Conservation (phyloP, 78 protist genomes). For the Anaeramoeba flamelloides region DNA sequence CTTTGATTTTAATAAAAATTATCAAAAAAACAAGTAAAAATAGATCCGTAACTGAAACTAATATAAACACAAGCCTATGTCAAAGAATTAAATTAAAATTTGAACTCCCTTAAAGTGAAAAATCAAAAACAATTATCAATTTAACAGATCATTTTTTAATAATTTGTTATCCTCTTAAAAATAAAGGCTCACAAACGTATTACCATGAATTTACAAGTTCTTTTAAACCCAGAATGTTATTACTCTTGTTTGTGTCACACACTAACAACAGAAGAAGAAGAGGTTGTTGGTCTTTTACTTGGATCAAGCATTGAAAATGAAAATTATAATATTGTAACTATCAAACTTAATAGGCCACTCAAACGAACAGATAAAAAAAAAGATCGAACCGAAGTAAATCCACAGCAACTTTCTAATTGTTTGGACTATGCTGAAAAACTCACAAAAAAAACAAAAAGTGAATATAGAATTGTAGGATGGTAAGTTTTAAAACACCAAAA, state of each 20-base stretch:
- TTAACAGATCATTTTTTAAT: no score
- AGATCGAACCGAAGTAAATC: conserved; percentile 50
- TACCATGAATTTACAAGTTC: no score
- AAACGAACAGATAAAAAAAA: conserved; percentile 10
- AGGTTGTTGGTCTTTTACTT: conserved; percentile 43
- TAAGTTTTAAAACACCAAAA: no score
- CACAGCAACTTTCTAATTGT: conserved; percentile 37
- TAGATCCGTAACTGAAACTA: no score
- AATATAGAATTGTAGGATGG: conserved; percentile 52
- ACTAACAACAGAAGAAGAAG: conserved; percentile 36
- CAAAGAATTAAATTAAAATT: no score
- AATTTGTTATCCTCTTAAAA: no score
- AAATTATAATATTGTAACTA: background rate
- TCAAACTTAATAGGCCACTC: background rate
- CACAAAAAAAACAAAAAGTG: conserved; percentile 3
- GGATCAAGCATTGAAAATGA: conserved; percentile 19
- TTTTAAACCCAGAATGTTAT: background rate
- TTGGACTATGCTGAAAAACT: conserved; percentile 23
- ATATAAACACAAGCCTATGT: no score
- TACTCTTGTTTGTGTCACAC: conserved; percentile 23
- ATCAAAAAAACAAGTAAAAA: no score
- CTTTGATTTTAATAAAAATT: no score
- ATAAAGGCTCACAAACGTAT: no score
- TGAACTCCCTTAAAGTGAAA: no score
- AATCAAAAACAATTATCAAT: no score